Conservation (phyloP, 345 rosid species). For the Zanthoxylum bungeanum region DNA sequence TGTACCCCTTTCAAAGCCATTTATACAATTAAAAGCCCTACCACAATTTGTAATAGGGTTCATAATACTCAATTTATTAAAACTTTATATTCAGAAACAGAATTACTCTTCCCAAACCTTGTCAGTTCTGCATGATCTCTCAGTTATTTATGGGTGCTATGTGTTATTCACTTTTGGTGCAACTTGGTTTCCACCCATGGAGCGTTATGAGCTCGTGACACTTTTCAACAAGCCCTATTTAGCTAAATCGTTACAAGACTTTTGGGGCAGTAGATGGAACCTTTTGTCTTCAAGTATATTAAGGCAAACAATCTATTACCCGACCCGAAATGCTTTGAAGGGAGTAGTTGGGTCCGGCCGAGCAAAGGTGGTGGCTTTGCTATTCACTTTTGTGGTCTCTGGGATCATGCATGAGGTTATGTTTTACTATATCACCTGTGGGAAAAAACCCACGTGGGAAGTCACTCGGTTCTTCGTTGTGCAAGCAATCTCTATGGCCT, state of each 20-base stretch:
- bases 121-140: background rate
- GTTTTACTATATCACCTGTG: conserved; percentile 27
- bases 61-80: background rate
- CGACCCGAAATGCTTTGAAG: conserved; percentile 1
- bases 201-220: conserved; percentile 42
- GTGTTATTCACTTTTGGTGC: background rate
- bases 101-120: background rate
- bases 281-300: conserved; percentile 14
- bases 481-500: conserved; percentile 16
- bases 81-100: background rate
- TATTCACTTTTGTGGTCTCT: conserved; percentile 15
- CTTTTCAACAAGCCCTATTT: conserved; percentile 63
- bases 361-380: conserved; percentile 15
- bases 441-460: conserved; percentile 25
- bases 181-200: background rate
- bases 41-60: background rate
- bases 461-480: conserved; percentile 21
- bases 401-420: conserved; percentile 30
- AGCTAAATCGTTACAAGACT: conserved; percentile 73
- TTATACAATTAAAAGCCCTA: background rate
- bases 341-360: background rate
- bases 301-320: conserved; percentile 16
- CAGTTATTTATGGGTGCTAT: background rate
- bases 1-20: background rate
- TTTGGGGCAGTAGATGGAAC: conserved; percentile 34